Conservation (phyloP, 495 filamentous ascomycete genomes). For the Penicillium paradoxum region DNA sequence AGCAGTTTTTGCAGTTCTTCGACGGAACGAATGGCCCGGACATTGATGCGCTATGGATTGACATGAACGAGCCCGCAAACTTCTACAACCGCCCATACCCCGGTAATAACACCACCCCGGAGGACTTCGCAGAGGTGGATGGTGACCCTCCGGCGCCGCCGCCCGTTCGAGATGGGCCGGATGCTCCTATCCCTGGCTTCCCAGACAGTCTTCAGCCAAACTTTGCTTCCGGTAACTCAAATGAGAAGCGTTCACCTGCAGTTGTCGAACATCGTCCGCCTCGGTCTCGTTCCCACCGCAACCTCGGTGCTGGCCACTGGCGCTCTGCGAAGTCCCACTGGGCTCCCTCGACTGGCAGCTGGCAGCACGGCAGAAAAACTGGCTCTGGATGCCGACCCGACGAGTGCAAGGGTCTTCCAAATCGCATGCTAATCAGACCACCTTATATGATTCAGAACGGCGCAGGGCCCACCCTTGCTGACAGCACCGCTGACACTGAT, state of each 20-base stretch:
- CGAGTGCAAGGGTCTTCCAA: constrained; percentile 10
- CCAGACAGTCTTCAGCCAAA: constrained; percentile 19
- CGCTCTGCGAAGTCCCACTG: background rate
- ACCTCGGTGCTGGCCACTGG: constrained; percentile 17
- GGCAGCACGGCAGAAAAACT: constrained; percentile 7
- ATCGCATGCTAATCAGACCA: constrained; percentile 13
- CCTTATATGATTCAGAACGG: constrained; percentile 18
- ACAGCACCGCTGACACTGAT: constrained; percentile 10
- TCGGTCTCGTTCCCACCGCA: constrained; percentile 5
- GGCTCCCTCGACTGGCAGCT: background rate
- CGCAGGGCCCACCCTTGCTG: constrained; percentile 11
- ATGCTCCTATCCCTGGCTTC: constrained; percentile 19
- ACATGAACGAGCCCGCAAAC: constrained; percentile 24
- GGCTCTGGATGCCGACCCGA: constrained; percentile 10
- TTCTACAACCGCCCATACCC: constrained; percentile 15
- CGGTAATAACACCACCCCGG: constrained; percentile 12
- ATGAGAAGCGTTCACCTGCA: background rate
- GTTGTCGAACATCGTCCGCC: background rate
- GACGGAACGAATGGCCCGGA: constrained; percentile 12
- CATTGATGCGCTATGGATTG: constrained; percentile 24
- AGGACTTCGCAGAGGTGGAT: constrained; percentile 9
- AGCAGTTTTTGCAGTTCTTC: constrained; percentile 10
- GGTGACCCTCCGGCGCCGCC: constrained; percentile 16
- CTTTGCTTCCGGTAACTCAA: constrained; percentile 3
- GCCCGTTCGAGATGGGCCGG: constrained; percentile 12